Conservation (phyloP, 1,284 basidiomycete genomes). For the Tilletia caries region DNA sequence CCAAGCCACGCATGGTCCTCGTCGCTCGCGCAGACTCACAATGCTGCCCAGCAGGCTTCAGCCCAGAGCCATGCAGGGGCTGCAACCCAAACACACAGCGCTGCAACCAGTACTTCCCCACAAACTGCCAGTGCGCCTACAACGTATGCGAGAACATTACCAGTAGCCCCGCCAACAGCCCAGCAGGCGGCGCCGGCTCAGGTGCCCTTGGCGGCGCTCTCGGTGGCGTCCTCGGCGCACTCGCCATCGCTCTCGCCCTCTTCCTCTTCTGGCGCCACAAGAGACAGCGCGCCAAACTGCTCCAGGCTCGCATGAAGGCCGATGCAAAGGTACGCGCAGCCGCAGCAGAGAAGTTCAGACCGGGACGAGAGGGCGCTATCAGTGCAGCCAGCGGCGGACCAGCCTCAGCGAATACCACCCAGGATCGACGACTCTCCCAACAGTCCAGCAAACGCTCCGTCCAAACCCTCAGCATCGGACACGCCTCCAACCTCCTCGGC, state of each 20-base stretch:
- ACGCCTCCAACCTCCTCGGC: too few species aligned
- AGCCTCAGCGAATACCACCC: not conserved
- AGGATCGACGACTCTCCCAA: not conserved
- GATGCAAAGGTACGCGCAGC: constrained; percentile 15
- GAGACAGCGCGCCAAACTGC: constrained; percentile 21
- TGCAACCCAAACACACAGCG: constrained; percentile 15
- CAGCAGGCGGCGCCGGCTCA: not conserved
- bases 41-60: constrained; percentile 8
- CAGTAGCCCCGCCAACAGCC: constrained; percentile 9
- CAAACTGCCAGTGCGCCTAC: constrained; percentile 33
- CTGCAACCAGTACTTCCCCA: constrained; percentile 32
- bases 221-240: constrained; percentile 30
- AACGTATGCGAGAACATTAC: constrained; percentile 30
- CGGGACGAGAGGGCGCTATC: not conserved
- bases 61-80: not conserved
- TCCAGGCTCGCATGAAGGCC: constrained; percentile 22
- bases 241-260: constrained; percentile 23
- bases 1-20: not conserved
- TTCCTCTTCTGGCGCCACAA: constrained; percentile 28
- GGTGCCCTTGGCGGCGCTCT: constrained; percentile 25
- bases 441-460: constrained; percentile 1
- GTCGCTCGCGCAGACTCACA: not conserved
- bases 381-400: not conserved
- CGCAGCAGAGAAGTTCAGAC: constrained; percentile 13
- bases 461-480: not conserved